Evolutionary conservation across 306 rosid species (phyloP).

Genomic region (Sphenostylis stenocarpa): DNA sequence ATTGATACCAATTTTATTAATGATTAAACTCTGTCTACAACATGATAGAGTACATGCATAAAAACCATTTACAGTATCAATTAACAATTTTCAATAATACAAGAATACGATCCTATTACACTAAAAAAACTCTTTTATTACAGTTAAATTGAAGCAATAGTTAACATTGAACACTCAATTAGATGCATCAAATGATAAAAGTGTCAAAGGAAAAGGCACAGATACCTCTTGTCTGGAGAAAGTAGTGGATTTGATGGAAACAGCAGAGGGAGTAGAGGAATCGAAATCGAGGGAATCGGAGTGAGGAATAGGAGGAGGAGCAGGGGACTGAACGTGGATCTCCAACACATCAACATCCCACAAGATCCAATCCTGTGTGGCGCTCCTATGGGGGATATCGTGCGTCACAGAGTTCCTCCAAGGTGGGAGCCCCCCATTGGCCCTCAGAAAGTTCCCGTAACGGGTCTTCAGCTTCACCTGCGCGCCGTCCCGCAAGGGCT

Average conservation of each 20-base stretch:
- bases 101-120: neutral
- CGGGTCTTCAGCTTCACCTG: conserved; percentile 67
- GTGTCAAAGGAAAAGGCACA: neutral
- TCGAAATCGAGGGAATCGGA: conserved; percentile 67
- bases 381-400: conserved; percentile 69
- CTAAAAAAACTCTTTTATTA: no score
- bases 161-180: neutral
- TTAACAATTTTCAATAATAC: neutral
- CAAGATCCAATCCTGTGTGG: conserved; percentile 82
- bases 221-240: conserved; percentile 68
- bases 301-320: conserved; percentile 49
- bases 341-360: conserved; percentile 77
- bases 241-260: conserved; percentile 37
- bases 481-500: conserved; percentile 61
- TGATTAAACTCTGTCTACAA: no score
- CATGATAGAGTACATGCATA: no score
- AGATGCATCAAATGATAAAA: neutral
- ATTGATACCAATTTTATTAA: no score
- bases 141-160: neutral
- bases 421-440: conserved; percentile 82
- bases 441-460: conserved; percentile 73
- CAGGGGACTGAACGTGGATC: conserved; percentile 56
- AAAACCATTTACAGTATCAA: neutral
- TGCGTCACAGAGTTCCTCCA: conserved; percentile 92
- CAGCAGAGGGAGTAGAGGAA: conserved; percentile 52